phyloP scores from a whole-genome alignment of 805 yeast genomes.

The Lachancea sp. region DNA sequence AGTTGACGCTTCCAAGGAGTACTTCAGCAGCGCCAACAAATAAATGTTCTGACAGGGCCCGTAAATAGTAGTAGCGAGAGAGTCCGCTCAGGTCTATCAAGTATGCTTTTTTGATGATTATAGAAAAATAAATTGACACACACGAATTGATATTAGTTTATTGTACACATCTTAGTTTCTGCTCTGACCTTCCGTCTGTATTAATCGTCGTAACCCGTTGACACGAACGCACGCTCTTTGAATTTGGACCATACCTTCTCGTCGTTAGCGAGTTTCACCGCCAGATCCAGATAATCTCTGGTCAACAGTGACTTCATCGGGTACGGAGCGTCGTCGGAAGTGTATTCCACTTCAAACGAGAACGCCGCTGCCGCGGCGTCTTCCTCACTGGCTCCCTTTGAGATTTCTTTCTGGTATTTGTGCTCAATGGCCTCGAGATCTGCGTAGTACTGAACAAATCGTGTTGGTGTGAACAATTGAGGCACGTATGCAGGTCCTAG shows the following conservation, averaged over 20 bases:
- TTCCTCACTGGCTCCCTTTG: slow-evolving; percentile 54
- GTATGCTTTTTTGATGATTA: background rate
- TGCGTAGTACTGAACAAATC: slow-evolving; percentile 69
- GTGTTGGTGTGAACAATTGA: slow-evolving; percentile 66
- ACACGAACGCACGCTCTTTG: slow-evolving; percentile 54
- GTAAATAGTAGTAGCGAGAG: too few relatives aligned
- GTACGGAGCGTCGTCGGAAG: slow-evolving; percentile 57
- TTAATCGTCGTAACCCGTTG: slow-evolving; percentile 54
- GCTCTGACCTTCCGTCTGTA: too few relatives aligned
- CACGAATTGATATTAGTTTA: background rate
- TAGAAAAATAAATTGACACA: background rate
- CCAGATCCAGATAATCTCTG: slow-evolving; percentile 54
- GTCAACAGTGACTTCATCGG: slow-evolving; percentile 51
- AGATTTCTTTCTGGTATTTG: slow-evolving; percentile 38
- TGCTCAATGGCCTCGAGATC: slow-evolving; percentile 49
- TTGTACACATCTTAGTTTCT: too few relatives aligned
- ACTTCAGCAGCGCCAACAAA: slow-evolving; percentile 61
- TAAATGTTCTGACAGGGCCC: background rate
- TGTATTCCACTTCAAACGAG: slow-evolving; percentile 57
- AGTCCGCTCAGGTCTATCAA: too few relatives aligned
- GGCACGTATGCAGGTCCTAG: slow-evolving; percentile 73
- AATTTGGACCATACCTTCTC: slow-evolving; percentile 51
- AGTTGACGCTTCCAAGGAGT: slow-evolving; percentile 70
- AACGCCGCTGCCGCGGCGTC: slow-evolving; percentile 44
- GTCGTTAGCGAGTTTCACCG: slow-evolving; percentile 46